A percentile compares a stretch with the other conserved stretches of the same genome.
phyloP scores from a whole-genome alignment of 768 basidiomycete species.

The Mycena crocata region DNA sequence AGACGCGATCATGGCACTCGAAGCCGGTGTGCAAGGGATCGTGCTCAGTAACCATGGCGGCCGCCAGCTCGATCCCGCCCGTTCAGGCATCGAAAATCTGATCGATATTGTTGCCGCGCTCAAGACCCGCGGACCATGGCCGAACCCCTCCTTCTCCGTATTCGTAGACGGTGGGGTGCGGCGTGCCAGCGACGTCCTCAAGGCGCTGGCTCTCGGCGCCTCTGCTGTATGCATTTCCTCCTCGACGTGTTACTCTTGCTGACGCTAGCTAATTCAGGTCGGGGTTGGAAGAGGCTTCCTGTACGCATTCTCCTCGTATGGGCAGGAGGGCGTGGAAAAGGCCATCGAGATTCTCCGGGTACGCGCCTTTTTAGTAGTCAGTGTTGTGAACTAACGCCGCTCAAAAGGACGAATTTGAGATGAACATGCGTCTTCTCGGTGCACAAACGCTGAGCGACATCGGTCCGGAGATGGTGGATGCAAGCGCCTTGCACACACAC shows the following conservation, averaged over 20 bases:
- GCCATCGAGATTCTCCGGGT: conserved; percentile 85
- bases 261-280: conserved; percentile 55
- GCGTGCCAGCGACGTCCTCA: conserved; percentile 84
- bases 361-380: not conserved
- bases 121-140: conserved; percentile 62
- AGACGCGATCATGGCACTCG: conserved; percentile 47
- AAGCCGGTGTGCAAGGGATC: conserved; percentile 50
- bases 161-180: conserved; percentile 84
- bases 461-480: conserved; percentile 90
- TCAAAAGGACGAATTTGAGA: conserved; percentile 97
- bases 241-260: conserved; percentile 48
- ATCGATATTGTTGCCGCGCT: conserved; percentile 75
- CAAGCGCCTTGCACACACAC: conserved; percentile 58
- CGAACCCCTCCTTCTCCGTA: conserved; percentile 77
- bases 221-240: conserved; percentile 57
- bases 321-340: conserved; percentile 85
- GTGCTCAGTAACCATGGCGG: conserved; percentile 73
- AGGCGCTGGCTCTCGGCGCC: conserved; percentile 84
- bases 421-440: conserved; percentile 95
- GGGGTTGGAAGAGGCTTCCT: conserved; percentile 89
- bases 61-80: conserved; percentile 67
- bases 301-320: conserved; percentile 91
- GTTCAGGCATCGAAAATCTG: conserved; percentile 78
- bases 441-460: conserved; percentile 83
- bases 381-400: not conserved